Percentiles rank a stretch among this genome's conserved stretches.
Conservation (phyloP, 1,139 yeast species). For the Debaryomyces nepalensis region DNA sequence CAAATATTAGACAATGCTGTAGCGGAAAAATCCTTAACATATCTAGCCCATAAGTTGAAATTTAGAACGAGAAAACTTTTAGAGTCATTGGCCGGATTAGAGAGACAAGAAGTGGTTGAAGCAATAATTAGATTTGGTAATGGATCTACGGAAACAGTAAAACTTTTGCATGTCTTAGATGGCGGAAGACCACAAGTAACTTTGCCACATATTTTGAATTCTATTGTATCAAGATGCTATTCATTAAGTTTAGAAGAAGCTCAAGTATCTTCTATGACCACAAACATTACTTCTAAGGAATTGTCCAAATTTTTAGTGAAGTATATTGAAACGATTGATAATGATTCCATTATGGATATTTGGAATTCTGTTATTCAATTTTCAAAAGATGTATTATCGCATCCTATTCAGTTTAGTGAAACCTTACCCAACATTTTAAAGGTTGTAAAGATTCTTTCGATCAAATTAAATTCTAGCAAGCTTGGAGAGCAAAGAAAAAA, state of each 20-base stretch:
- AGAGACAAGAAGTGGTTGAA: conserved; percentile 76
- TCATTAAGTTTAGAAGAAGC: conserved; percentile 38
- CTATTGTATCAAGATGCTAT: conserved; percentile 48
- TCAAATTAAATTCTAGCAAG: conserved; percentile 60
- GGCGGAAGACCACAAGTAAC: conserved; percentile 83
- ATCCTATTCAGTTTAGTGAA: conserved; percentile 51
- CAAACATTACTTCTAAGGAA: conserved; percentile 44
- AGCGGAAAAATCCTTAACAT: conserved; percentile 54
- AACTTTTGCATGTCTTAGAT: conserved; percentile 75
- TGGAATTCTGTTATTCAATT: conserved; percentile 64
- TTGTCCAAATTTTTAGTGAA: conserved; percentile 56
- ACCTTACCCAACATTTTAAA: conserved; percentile 57
- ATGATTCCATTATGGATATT: conserved; percentile 76
- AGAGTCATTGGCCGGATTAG: conserved; percentile 69
- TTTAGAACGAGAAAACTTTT: conserved; percentile 71
- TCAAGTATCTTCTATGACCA: conserved; percentile 48
- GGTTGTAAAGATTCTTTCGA: conserved; percentile 54
- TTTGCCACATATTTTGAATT: conserved; percentile 65
- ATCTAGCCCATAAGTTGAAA: conserved; percentile 68
- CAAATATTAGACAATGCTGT: conserved; percentile 20
- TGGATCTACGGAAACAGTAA: conserved; percentile 31
- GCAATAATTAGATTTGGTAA: conserved; percentile 52
- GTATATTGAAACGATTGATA: conserved; percentile 68
- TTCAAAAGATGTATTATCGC: conserved; percentile 59
- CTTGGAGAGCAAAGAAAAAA: conserved; percentile 64